Evolutionary conservation across 495 filamentous ascomycete species (phyloP).

Genomic region (Staphylotrichum longicolle): DNA sequence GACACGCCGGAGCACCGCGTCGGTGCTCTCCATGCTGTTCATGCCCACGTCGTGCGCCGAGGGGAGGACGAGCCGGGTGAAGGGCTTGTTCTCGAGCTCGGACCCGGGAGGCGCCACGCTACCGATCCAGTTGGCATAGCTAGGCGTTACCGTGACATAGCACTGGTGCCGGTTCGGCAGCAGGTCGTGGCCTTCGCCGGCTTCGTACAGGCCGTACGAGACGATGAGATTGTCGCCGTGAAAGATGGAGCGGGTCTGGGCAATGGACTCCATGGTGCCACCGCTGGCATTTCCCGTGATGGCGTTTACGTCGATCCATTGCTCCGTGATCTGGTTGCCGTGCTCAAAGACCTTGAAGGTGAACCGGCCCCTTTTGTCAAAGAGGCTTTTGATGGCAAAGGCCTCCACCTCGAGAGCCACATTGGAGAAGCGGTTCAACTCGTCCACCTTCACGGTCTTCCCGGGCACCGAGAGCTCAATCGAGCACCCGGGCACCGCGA

Average conservation of each 20-base stretch:
- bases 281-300: constrained; percentile 47
- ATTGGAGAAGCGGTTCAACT: constrained; percentile 37
- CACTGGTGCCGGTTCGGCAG: constrained; percentile 52
- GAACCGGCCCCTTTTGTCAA: constrained; percentile 49
- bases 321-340: constrained; percentile 36
- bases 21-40: constrained; percentile 51
- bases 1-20: constrained; percentile 39
- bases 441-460: constrained; percentile 32
- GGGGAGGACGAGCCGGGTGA: constrained; percentile 48
- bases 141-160: constrained; percentile 49
- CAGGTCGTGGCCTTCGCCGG: constrained; percentile 41
- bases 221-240: constrained; percentile 34
- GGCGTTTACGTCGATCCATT: constrained; percentile 49
- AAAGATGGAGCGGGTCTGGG: constrained; percentile 43
- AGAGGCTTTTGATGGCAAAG: constrained; percentile 41
- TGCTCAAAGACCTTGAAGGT: constrained; percentile 46
- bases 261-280: constrained; percentile 50
- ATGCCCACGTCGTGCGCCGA: constrained; percentile 53
- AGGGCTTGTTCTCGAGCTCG: constrained; percentile 41
- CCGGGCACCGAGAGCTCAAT: constrained; percentile 50
- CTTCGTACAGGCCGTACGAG: constrained; percentile 53
- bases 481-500: constrained; percentile 41
- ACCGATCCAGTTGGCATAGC: constrained; percentile 48
- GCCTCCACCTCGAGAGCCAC: constrained; percentile 49
- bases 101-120: constrained; percentile 45